Base-by-base conservation (phyloP, 1,284 basidiomycete species). In the Pyrrhoderma noxium region DNA sequence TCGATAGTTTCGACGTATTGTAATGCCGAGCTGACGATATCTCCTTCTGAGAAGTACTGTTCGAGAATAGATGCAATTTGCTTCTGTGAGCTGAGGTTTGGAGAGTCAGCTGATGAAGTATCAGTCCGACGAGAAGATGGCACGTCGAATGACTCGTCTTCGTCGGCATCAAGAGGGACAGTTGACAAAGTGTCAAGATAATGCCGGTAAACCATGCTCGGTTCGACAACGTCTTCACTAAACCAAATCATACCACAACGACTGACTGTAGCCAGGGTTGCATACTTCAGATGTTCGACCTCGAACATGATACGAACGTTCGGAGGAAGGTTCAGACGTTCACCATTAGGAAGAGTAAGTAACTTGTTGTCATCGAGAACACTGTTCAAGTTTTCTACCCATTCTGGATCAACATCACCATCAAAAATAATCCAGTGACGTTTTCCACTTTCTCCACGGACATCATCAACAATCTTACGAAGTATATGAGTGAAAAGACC, bases 191-290 rank as follows among this genome's bases (percentile, higher is more conserved):
- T 84, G 45, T 82, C 77, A 43, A 99, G 80, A 63, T 97, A 95
- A 65, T 97, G 82, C 44, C 79, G 79, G 68, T 89, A 97, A 27
- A 97, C 81, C 96, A 99, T 98, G 3, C 77, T 71, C 2, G 93
- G 84, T 57, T 90, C 83, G 27, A 99, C 84, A 45, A 95, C 85
- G 57, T 97, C 93, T 55, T 97, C 93, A 64, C 93, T 97, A 72
- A 99, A 99, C 96, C 96, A 99, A 62, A 99, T 95, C 96, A 99
- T 99, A 67, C 96, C 96, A 66, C 96, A 99, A 52, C 96, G 94
- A 80, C 93, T 96, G 72, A 99, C 97, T 13, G 96, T 99, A 7
- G 96, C 96, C 44, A 92, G 81, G 1, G 97, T 99, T 0, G 96
- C 97, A 66, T 96, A 99, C 61, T 86, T 89, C 59, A 99, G 80